phyloP scores from a whole-genome alignment of 2,329 filamentous ascomycete species.

The Penicillium carneum region DNA sequence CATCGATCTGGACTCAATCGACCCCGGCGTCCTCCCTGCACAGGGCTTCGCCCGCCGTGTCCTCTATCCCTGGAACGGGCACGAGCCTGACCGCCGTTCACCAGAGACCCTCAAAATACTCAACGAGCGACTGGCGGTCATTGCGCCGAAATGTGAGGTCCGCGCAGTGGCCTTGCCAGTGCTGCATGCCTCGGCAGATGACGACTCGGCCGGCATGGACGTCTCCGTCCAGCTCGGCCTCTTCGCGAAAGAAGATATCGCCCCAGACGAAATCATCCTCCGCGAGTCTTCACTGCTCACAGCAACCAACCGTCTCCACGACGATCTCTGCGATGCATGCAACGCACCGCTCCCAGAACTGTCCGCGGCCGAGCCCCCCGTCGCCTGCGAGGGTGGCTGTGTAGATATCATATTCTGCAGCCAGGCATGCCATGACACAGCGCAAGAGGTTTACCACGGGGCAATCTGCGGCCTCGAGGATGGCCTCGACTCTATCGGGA shows the following conservation, averaged over 20 bases:
- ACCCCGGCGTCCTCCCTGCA: slow-evolving; percentile 43
- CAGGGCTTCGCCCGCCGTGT: slow-evolving; percentile 59
- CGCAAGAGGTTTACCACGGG: slow-evolving; percentile 64
- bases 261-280: slow-evolving; percentile 76
- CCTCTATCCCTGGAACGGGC: slow-evolving; percentile 68
- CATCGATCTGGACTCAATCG: slow-evolving; percentile 32
- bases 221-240: slow-evolving; percentile 79
- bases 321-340: slow-evolving; percentile 88
- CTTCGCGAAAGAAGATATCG: slow-evolving; percentile 83
- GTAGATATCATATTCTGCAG: slow-evolving; percentile 68
- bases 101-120: slow-evolving; percentile 67
- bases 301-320: slow-evolving; percentile 85
- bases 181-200: slow-evolving; percentile 57
- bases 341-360: slow-evolving; percentile 73
- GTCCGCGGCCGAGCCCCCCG: slow-evolving; percentile 44
- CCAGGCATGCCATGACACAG: slow-evolving; percentile 62
- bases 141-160: slow-evolving; percentile 84
- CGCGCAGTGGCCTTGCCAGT: slow-evolving; percentile 77
- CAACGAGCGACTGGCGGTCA: slow-evolving; percentile 71
- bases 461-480: slow-evolving; percentile 63
- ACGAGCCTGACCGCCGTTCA: slow-evolving; percentile 66
- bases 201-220: slow-evolving; percentile 34
- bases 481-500: slow-evolving; percentile 63
- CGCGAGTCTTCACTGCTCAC: slow-evolving; percentile 85
- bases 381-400: slow-evolving; percentile 61